A percentile compares a stretch with the other conserved stretches of the same genome.
Conservation (phyloP, 345 rosid species). For the Brassica juncea region DNA sequence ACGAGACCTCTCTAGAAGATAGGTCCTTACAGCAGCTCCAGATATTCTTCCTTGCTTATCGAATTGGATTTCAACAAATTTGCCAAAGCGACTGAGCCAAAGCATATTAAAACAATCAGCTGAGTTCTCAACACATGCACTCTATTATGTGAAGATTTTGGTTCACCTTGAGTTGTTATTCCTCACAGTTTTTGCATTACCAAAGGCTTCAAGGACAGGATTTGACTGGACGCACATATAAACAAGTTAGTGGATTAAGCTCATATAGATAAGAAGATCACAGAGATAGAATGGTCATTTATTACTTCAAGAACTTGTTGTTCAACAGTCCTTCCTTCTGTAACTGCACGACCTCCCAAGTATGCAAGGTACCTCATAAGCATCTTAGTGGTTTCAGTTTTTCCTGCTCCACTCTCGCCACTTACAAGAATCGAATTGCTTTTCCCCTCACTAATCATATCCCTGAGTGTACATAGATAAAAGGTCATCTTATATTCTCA, state of each 20-base stretch:
- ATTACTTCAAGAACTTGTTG: constrained; percentile 17
- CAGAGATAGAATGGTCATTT: not conserved
- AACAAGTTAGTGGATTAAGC: not conserved
- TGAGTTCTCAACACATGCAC: not conserved
- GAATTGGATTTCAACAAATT: constrained; percentile 13
- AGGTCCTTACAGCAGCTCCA: constrained; percentile 5
- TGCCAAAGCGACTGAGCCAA: constrained; percentile 11
- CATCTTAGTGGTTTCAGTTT: constrained; percentile 19
- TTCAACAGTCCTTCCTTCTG: constrained; percentile 10
- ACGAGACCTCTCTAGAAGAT: constrained; percentile 9
- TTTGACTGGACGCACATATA: not conserved
- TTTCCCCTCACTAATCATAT: not conserved
- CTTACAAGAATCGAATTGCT: constrained; percentile 17
- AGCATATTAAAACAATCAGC: not conserved
- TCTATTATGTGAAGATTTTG: not conserved
- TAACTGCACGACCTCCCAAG: not conserved
- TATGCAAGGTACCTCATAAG: constrained; percentile 8
- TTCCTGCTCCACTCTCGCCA: constrained; percentile 20
- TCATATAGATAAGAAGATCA: not conserved
- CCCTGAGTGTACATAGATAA: not conserved
- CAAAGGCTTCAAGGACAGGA: constrained; percentile 18
- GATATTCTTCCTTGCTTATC: constrained; percentile 10
- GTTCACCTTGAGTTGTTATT: constrained; percentile 10
- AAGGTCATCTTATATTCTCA: not conserved
- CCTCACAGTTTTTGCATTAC: not conserved